A percentile compares a stretch with the other conserved stretches of the same genome.
phyloP scores from a whole-genome alignment of 768 basidiomycete genomes.

The Amanita muscaria region DNA sequence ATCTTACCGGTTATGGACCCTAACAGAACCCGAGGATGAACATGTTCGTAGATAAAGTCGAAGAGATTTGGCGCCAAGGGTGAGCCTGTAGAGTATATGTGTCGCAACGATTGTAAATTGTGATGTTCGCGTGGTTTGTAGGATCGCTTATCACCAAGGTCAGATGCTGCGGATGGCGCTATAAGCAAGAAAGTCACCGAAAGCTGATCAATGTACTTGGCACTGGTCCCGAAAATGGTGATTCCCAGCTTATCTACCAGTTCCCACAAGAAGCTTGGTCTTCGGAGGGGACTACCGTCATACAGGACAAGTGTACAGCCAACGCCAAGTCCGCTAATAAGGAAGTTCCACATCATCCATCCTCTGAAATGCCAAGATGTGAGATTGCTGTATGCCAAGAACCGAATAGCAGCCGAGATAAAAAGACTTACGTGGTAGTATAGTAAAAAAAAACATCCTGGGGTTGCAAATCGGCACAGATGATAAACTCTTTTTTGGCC shows the following conservation, averaged over 20 bases:
- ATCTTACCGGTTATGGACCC: slow-evolving; percentile 64
- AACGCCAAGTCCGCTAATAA: slow-evolving; percentile 52
- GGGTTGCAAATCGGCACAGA: slow-evolving; percentile 56
- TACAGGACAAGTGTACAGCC: slow-evolving; percentile 71
- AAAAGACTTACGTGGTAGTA: slow-evolving; percentile 56
- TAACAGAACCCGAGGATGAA: slow-evolving; percentile 53
- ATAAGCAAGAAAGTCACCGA: slow-evolving; percentile 37
- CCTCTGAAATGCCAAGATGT: too few species aligned
- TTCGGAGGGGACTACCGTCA: slow-evolving; percentile 71
- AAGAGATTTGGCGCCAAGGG: slow-evolving; percentile 63
- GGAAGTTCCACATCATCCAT: slow-evolving; percentile 93
- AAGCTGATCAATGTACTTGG: slow-evolving; percentile 75
- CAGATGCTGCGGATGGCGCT: slow-evolving; percentile 11
- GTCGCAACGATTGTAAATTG: slow-evolving; percentile 45
- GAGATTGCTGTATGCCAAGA: slow-evolving; percentile 29
- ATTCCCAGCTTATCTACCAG: slow-evolving; percentile 62
- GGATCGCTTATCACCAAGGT: slow-evolving; percentile 37
- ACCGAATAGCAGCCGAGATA: slow-evolving; percentile 9
- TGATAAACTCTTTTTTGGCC: slow-evolving; percentile 59
- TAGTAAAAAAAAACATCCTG: slow-evolving; percentile 79
- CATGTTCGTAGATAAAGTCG: slow-evolving; percentile 66
- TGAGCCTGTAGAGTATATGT: slow-evolving; percentile 77
- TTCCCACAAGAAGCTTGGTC: slow-evolving; percentile 58
- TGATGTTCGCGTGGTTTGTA: slow-evolving; percentile 64
- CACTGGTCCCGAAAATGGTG: slow-evolving; percentile 75